Evolutionary conservation across 345 rosid species (phyloP), one percentile per base, ranked within the genome.

Genomic region (Boechera divaricarpa): DNA sequence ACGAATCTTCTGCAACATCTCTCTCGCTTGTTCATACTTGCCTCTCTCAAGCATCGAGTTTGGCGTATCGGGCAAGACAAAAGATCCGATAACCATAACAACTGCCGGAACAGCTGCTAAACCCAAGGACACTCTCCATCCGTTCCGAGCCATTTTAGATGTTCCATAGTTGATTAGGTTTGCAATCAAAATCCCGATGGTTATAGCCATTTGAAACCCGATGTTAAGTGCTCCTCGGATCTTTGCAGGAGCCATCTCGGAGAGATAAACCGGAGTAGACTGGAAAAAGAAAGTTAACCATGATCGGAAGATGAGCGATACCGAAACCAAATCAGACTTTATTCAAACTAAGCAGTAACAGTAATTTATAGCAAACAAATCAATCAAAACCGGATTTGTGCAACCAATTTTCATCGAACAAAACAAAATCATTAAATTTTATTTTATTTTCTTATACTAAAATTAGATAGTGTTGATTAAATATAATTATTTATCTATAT

Each of bases 171-270:
- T 82, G 39, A 79, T 68, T 9, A 82, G 24, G 70, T 73, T 73
- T 7, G 85, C 85, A 3, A 76, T 32, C 12, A 82, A 26, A 18
- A 82, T 82, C 29, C 85, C 85, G 0, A 85, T 31, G 0, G 91
- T 87, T 12, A 85, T 84, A 3, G 91, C 87, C 88, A 87, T 83
- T 66, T 87, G 91, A 69, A 87, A 87, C 2, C 87, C 85, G 3
- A 87, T 85, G 74, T 82, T 83, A 10, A 85, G 81, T 16, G 91
- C 88, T 69, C 88, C 90, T 63, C 91, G 56, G 18, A 83, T 35
- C 63, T 81, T 78, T 2, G 88, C 81, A 1, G 90, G 90, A 42
- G 90, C 90, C 90, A 87, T 83, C 74, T 87, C 88, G 0, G 88
- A 85, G 28, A 87, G 82, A 71, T 87, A 87, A 16, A 87, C 85